Evolutionary conservation across 2,329 filamentous ascomycete genomes (phyloP).

Genomic region (Keithomyces neogunnii): DNA sequence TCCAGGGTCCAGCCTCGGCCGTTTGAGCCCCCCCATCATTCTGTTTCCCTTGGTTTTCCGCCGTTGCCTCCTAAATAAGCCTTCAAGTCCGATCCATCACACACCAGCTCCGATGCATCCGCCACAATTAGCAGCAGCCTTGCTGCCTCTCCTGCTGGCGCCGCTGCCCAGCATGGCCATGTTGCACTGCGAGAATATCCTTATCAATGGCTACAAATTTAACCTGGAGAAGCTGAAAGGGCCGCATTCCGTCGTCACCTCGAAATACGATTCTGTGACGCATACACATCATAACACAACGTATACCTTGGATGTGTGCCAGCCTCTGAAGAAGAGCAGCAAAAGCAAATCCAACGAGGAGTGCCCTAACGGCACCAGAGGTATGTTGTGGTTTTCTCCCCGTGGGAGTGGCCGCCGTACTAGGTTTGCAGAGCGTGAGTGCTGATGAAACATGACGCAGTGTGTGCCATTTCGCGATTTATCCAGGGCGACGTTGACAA

Average conservation of each 20-base stretch:
- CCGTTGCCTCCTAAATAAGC: background rate
- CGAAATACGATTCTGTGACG: conserved; percentile 41
- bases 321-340: conserved; percentile 53
- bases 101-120: conserved; percentile 27
- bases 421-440: background rate
- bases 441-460: conserved; percentile 28
- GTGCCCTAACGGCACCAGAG: conserved; percentile 62
- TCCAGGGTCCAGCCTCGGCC: background rate
- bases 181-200: conserved; percentile 55
- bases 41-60: background rate
- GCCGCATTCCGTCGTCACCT: conserved; percentile 59
- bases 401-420: background rate
- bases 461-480: conserved; percentile 64
- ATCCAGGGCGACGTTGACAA: conserved; percentile 40
- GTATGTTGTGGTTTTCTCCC: conserved; percentile 29
- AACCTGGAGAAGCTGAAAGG: conserved; percentile 57
- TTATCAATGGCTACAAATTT: conserved; percentile 51
- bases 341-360: conserved; percentile 45
- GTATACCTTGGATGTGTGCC: conserved; percentile 74
- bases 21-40: background rate
- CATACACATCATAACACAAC: conserved; percentile 58
- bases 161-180: conserved; percentile 34
- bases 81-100: background rate
- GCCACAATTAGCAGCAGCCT: conserved; percentile 25
- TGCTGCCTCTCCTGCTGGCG: conserved; percentile 29